Evolutionary conservation across 2,329 filamentous ascomycete species (phyloP).

Genomic region (Pseudogymnoascus sp.): DNA sequence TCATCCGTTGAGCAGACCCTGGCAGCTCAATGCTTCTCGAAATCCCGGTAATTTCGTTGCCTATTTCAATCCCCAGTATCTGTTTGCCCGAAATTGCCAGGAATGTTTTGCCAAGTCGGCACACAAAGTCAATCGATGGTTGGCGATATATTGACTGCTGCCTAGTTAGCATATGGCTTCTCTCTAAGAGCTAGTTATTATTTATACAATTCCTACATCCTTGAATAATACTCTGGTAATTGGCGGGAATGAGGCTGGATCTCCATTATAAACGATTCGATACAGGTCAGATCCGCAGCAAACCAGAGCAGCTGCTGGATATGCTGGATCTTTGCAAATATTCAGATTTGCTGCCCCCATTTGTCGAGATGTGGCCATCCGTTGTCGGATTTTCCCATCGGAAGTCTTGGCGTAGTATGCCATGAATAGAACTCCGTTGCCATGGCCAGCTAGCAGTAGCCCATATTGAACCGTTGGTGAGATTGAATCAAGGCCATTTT

Average conservation of each 20-base stretch:
- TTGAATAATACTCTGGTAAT: neutral
- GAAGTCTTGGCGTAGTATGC: neutral
- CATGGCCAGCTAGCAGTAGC: constrained; percentile 8
- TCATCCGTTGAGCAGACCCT: constrained; percentile 30
- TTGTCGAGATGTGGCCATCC: neutral
- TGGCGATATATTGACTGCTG: neutral
- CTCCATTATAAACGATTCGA: constrained; percentile 13
- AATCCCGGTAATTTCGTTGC: neutral
- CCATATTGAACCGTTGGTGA: neutral
- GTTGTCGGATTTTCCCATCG: constrained; percentile 8
- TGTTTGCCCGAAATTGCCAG: neutral
- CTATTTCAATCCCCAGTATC: constrained; percentile 1
- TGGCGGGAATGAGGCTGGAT: neutral
- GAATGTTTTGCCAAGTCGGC: neutral
- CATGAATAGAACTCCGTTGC: constrained; percentile 6
- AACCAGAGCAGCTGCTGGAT: constrained; percentile 32
- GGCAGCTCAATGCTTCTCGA: neutral
- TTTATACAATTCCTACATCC: neutral
- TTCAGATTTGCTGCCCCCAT: constrained; percentile 24
- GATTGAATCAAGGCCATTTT: neutral
- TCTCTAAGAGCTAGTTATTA: neutral
- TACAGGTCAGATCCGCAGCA: constrained; percentile 43
- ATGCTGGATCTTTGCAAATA: constrained; percentile 18
- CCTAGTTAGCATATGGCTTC: neutral
- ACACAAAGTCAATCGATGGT: neutral